Base-by-base conservation (phyloP, 495 filamentous ascomycete genomes). In the Sabuloglossum arenarium region DNA sequence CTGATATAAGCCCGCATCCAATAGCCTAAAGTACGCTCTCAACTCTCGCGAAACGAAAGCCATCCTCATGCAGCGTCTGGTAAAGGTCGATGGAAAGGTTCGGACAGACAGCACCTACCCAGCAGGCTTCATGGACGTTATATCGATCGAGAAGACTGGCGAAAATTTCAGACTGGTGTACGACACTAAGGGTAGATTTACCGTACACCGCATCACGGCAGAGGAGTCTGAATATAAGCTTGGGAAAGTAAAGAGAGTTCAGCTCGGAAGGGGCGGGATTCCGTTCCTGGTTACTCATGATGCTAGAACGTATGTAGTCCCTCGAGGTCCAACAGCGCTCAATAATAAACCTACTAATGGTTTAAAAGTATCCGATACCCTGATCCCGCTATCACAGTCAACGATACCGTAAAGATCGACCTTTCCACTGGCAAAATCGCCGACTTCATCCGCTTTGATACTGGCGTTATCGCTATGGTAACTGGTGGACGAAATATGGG, bases 251-350 rank as follows among this genome's bases (percentile, higher is more conserved):
- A 96, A 95, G 85, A 79, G 88, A 63, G 91, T 97, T 45, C 93
- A 98, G 78, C 81, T 98, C 65, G 93, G 91, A 79, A 87, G 86
- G 72, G 93, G 91, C 75, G 91, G 90, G 75, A 91, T 98, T 79
- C 91, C 91, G 86, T 97, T 94, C 86, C 94, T 96, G 85, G 91
- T 97, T 85, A 97, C 93, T 86, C 93, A 97, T 82, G 91, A 98
- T 87, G 91, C 93, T 75, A 81, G 91, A 86, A 98, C 93, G 89
- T 96, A 75, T 91, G 89, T 85, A n/a, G 6, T 21, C n/a, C 28
- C 24, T 53, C 14, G 11, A 53, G 10, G 3, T 21, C 14, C 21
- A 53, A 53, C 19, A 53, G 10, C 11, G 10, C n/a, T n/a, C 28
- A 2, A 80, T 75, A 81, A 83, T 77, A 74, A 71, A 71, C 68